Base-by-base conservation (phyloP, 768 basidiomycete species). In the Imleria badia region DNA sequence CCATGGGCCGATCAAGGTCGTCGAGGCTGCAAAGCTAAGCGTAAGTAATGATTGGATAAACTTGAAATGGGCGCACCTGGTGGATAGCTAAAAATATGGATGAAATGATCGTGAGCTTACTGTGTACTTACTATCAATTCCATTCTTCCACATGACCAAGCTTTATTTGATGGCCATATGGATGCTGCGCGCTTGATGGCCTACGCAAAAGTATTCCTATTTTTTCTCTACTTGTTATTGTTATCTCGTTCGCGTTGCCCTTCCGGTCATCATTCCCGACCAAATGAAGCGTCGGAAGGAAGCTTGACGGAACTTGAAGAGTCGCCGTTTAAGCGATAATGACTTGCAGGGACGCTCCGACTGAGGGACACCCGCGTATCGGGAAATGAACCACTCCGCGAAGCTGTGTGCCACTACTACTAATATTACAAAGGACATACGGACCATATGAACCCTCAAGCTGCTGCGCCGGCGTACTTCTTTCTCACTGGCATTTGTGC, bases 251-350 rank as follows among this genome's bases (percentile, higher is more conserved):
- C 22, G 40, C 29, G 31, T 48, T 29, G 33, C 26, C 20, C 50
- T 51, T 51, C 40, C 45, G 36, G 45, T 39, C 54, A 60, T 52
- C 60, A 51, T 61, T 56, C 38, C 39, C 43, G 26, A 23, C 38
- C 40, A 46, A 58, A 48, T 58, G 56, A 62, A 59, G 22, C 29
- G 44, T 46, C 55, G 50, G 58, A 48, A 39, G n/a, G 60, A 58
- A 56, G 52, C 9, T 45, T 47, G 60, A 55, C 66, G 65, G 66
- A 59, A 49, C 65, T 60, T 57, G 48, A 54, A 46, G 52, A 33
- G 31, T 51, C 62, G 60, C 60, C 50, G 60, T 56, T 51, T 63
- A 64, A 46, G 58, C 59, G 67, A 59, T 41, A 36, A 54, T 67
- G 62, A 67, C 64, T 55, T 52, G 20, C 58, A 70, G 67, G 68